Evolutionary conservation across 2,329 filamentous ascomycete genomes (phyloP).

Genomic region (Calonectria pseudoreteaudii): DNA sequence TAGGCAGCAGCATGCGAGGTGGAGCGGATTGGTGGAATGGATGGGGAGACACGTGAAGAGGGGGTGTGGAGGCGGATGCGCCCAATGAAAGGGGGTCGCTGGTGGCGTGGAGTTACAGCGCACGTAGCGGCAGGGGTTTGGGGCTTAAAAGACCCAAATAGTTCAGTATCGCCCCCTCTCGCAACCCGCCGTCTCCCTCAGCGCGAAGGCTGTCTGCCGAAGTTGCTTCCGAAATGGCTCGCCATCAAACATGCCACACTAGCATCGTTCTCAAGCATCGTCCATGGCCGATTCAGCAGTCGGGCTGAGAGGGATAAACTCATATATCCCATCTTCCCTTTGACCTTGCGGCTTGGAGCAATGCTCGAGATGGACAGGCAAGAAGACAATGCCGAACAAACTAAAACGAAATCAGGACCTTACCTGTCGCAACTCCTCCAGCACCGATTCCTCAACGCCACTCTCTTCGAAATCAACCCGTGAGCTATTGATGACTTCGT

Average conservation of each 20-base stretch:
- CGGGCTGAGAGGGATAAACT: background rate
- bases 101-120: conserved; percentile 37
- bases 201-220: conserved; percentile 30
- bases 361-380: conserved; percentile 10
- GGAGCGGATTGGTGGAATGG: conserved; percentile 13
- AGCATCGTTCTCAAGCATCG: background rate
- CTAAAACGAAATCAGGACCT: conserved; percentile 39
- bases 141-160: conserved; percentile 69
- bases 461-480: conserved; percentile 97
- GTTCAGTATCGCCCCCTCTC: conserved; percentile 60
- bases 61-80: conserved; percentile 8
- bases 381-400: conserved; percentile 15
- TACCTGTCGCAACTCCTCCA: conserved; percentile 91
- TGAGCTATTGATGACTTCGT: conserved; percentile 91
- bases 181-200: conserved; percentile 43
- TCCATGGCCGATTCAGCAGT: background rate
- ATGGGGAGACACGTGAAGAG: conserved; percentile 24
- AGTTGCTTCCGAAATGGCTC: conserved; percentile 23
- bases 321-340: conserved; percentile 42
- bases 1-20: conserved; percentile 14
- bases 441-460: conserved; percentile 86
- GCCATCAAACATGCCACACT: conserved; percentile 9
- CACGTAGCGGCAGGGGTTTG: conserved; percentile 41
- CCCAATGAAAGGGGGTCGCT: conserved; percentile 38
- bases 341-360: conserved; percentile 26